These are phyloP conservation scores for Daucus carota DNA, from an alignment of 129 eudicot species.

Conservation along the genomic window DNA sequence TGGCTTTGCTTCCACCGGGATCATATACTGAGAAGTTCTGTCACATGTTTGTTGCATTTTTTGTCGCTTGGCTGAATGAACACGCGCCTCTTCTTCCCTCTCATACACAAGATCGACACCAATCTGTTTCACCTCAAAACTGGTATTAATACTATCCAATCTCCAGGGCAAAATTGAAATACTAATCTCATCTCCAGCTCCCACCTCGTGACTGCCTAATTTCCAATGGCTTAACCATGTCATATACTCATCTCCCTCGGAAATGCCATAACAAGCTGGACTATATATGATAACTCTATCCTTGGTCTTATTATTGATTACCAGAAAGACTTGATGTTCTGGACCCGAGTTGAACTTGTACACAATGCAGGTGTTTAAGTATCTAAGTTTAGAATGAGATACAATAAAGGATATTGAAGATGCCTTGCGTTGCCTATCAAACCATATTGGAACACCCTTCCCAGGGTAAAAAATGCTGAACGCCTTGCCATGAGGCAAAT, in stretches of 20 bases:
- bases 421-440: too few relatives aligned
- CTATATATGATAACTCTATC: neutral
- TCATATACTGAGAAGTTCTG: too few relatives aligned
- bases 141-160: too few relatives aligned
- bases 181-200: neutral
- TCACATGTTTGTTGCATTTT: too few relatives aligned
- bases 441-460: constrained; percentile 12
- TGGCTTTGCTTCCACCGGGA: too few relatives aligned
- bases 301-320: neutral
- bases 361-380: neutral
- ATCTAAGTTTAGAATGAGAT: neutral
- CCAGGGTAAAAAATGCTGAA: constrained; percentile 17
- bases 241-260: constrained; percentile 4
- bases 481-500: neutral
- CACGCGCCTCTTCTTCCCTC: too few relatives aligned
- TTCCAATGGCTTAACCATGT: constrained; percentile 11
- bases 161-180: neutral
- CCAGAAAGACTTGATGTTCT: too few relatives aligned
- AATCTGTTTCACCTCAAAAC: neutral
- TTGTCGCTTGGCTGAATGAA: neutral
- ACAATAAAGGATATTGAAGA: neutral
- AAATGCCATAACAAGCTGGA: neutral
- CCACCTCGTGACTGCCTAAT: neutral
- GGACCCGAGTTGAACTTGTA: too few relatives aligned
- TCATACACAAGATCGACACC: neutral